Conservation (phyloP, 257 asterid species). For the Linderniella brevidens region DNA sequence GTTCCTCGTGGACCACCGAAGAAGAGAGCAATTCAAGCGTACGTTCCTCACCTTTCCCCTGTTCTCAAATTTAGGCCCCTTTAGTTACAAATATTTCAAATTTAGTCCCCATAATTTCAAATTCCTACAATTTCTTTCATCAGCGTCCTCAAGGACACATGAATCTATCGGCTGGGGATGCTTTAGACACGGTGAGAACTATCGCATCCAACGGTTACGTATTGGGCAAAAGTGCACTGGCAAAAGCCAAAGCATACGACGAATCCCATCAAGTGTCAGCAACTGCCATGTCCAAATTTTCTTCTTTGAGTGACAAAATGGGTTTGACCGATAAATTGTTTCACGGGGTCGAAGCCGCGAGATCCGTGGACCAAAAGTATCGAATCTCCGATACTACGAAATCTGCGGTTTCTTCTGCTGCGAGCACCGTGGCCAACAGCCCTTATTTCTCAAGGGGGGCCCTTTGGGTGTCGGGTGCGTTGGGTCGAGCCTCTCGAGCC, state of each 20-base stretch:
- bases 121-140: not conserved
- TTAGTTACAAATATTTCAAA: no score
- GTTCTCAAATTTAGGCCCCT: not conserved
- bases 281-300: constrained; percentile 50
- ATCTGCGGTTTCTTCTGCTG: constrained; percentile 45
- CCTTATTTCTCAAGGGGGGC: constrained; percentile 53
- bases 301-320: constrained; percentile 39
- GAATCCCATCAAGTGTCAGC: constrained; percentile 57
- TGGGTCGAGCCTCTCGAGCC: constrained; percentile 39
- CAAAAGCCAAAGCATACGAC: constrained; percentile 44
- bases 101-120: no score
- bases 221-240: constrained; percentile 46
- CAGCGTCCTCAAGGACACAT: constrained; percentile 21
- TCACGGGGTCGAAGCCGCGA: constrained; percentile 43
- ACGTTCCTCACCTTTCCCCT: not conserved
- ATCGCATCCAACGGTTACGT: constrained; percentile 49
- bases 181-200: constrained; percentile 41
- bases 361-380: constrained; percentile 28
- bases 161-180: constrained; percentile 50
- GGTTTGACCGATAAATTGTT: constrained; percentile 46
- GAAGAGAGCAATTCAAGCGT: constrained; percentile 25
- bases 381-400: constrained; percentile 32
- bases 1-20: constrained; percentile 34
- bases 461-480: constrained; percentile 48
- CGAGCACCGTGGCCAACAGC: constrained; percentile 38